A percentile compares a stretch with the other conserved stretches of the same genome.
phyloP scores from a whole-genome alignment of 257 asterid species.

The Petunia axillaris region DNA sequence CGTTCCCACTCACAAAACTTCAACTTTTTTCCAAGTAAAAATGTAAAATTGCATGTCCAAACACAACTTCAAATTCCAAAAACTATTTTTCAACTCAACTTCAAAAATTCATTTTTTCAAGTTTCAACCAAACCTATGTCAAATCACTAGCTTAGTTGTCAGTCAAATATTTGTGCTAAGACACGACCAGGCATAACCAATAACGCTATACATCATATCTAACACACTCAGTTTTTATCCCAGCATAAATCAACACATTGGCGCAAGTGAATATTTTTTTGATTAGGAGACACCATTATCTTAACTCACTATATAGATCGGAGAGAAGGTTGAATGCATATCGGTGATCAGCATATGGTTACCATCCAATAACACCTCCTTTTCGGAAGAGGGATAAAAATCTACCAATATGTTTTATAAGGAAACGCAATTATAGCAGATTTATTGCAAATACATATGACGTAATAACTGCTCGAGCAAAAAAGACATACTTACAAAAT shows the following conservation, averaged over 20 bases:
- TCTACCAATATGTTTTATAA: neutral
- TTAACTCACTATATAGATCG: neutral
- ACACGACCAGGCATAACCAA: neutral
- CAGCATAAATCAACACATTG: neutral
- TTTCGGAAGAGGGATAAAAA: conserved; percentile 2
- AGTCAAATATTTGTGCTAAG: conserved; percentile 11
- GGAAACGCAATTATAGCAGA: conserved; percentile 19
- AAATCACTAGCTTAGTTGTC: neutral
- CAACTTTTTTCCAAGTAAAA: too few relatives aligned
- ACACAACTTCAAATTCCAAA: too few relatives aligned
- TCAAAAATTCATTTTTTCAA: too few relatives aligned
- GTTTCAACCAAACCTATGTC: too few relatives aligned
- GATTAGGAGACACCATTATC: too few relatives aligned
- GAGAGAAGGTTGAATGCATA: neutral
- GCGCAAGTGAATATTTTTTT: conserved; percentile 5
- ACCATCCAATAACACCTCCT: neutral
- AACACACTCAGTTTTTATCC: neutral
- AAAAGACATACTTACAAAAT: conserved; percentile 10
- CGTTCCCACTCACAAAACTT: too few relatives aligned
- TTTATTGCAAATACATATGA: neutral
- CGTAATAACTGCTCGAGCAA: neutral
- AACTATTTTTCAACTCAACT: too few relatives aligned
- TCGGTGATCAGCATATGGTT: neutral
- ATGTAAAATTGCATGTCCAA: too few relatives aligned
- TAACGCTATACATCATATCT: conserved; percentile 12